Percentiles rank a stretch among this genome's conserved stretches.
These are phyloP conservation scores for Pleurotus citrinopileatus DNA, from an alignment of 768 basidiomycete species.

Conservation along the genomic window DNA sequence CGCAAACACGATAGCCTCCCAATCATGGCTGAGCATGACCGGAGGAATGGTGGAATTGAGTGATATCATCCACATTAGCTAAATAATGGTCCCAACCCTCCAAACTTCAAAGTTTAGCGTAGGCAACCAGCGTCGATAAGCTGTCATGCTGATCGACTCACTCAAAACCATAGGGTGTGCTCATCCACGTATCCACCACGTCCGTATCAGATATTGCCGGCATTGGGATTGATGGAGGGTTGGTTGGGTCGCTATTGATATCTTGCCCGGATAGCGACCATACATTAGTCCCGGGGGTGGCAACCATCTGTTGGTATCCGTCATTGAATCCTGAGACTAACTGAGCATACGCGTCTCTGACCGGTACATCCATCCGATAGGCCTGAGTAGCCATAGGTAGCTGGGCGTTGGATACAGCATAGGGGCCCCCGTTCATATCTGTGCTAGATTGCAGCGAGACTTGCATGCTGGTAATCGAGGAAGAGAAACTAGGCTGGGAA, in stretches of 20 bases:
- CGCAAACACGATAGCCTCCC: no score
- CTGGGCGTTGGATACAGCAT: no score
- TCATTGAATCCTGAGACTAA: no score
- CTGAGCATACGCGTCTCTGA: no score
- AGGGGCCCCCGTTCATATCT: no score
- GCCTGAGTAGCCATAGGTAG: no score
- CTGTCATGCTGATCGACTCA: conserved; percentile 31
- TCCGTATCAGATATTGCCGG: conserved; percentile 40
- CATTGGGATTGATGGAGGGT: conserved; percentile 19
- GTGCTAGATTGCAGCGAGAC: no score
- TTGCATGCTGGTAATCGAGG: no score
- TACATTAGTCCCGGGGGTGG: no score
- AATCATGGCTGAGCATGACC: no score
- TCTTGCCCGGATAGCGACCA: not conserved
- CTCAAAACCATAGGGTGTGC: conserved; percentile 59
- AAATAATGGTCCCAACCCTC: conserved; percentile 43
- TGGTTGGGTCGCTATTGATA: not conserved
- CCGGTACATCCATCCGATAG: no score
- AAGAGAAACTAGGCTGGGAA: not conserved
- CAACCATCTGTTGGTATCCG: not conserved
- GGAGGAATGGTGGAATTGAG: conserved; percentile 17
- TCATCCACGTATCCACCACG: conserved; percentile 61
- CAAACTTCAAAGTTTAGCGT: conserved; percentile 23
- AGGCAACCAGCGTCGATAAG: not conserved
- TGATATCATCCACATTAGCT: conserved; percentile 36